Evolutionary conservation across 2,329 filamentous ascomycete genomes (phyloP).

Genomic region (Hymenoscyphus scutula): DNA sequence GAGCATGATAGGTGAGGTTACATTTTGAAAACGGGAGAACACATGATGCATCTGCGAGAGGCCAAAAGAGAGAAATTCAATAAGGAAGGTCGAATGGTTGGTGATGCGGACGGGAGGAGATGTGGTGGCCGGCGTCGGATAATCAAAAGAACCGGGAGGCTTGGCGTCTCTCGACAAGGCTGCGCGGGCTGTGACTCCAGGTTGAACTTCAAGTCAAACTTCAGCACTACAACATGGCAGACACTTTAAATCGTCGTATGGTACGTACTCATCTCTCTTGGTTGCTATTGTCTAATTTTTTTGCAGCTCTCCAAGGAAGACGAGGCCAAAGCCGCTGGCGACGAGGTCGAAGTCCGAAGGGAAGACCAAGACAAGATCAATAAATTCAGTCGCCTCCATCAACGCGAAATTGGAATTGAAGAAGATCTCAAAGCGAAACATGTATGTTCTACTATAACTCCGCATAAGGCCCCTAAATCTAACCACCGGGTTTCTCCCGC

Average conservation of each 20-base stretch:
- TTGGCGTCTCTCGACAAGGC: too few species aligned
- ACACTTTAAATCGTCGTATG: conserved; percentile 12
- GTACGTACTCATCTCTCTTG: not conserved
- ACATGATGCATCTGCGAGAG: not conserved
- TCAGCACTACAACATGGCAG: conserved; percentile 8
- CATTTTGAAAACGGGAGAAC: not conserved
- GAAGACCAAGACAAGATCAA: conserved; percentile 99
- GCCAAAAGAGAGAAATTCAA: not conserved
- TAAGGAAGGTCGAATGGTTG: not conserved
- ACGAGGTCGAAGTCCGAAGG: conserved; percentile 89
- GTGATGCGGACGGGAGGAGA: too few species aligned
- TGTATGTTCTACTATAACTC: conserved; percentile 48
- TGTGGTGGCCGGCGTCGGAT: too few species aligned
- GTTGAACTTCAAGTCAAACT: not conserved
- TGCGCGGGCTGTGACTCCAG: not conserved
- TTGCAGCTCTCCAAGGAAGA: conserved; percentile 82
- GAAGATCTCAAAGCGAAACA: conserved; percentile 78
- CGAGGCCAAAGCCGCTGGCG: conserved; percentile 67
- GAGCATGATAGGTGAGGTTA: too few species aligned
- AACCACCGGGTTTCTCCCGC: conserved; percentile 14
- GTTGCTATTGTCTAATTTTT: not conserved
- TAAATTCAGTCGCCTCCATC: conserved; percentile 90
- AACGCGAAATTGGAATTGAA: conserved; percentile 74
- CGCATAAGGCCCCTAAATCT: not conserved
- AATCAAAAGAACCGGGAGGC: too few species aligned